Percentiles rank a stretch among this genome's conserved stretches.
Evolutionary conservation across 129 eudicot genomes (phyloP).

Genomic region (Flaveria trinervia): DNA sequence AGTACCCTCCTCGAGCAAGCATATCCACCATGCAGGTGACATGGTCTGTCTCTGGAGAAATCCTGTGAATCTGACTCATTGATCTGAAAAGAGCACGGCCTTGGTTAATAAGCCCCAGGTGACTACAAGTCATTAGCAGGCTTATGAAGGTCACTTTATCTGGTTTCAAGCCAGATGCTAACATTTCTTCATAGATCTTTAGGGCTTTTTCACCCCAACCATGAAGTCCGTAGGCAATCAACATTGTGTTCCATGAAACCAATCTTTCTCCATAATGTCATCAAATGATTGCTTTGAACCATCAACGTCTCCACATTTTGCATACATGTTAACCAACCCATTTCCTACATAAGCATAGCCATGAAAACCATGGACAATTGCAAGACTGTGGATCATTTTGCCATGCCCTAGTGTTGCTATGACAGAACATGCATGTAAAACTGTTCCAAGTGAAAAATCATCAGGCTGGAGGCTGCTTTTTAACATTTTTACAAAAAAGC

Average conservation of each 20-base stretch:
- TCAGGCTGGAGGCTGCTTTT: constrained; percentile 46
- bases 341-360: constrained; percentile 64
- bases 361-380: constrained; percentile 50
- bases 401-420: constrained; percentile 68
- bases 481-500: constrained; percentile 47
- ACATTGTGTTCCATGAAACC: constrained; percentile 74
- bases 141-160: constrained; percentile 77
- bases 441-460: constrained; percentile 67
- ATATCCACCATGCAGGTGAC: constrained; percentile 74
- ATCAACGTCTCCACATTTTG: constrained; percentile 69
- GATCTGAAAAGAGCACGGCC: constrained; percentile 49
- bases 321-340: constrained; percentile 82
- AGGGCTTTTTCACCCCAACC: constrained; percentile 59
- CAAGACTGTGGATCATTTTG: constrained; percentile 56
- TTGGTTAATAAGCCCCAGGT: constrained; percentile 56
- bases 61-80: constrained; percentile 50
- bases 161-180: constrained; percentile 48
- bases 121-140: constrained; percentile 82
- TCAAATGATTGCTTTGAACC: constrained; percentile 48
- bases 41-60: constrained; percentile 62
- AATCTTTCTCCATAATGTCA: constrained; percentile 58
- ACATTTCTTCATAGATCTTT: constrained; percentile 45
- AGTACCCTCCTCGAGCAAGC: constrained; percentile 69
- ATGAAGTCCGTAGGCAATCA: constrained; percentile 70
- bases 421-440: constrained; percentile 70